Evolutionary conservation across 2,329 filamentous ascomycete genomes (phyloP).

Genomic region (Fusarium oxysporum): DNA sequence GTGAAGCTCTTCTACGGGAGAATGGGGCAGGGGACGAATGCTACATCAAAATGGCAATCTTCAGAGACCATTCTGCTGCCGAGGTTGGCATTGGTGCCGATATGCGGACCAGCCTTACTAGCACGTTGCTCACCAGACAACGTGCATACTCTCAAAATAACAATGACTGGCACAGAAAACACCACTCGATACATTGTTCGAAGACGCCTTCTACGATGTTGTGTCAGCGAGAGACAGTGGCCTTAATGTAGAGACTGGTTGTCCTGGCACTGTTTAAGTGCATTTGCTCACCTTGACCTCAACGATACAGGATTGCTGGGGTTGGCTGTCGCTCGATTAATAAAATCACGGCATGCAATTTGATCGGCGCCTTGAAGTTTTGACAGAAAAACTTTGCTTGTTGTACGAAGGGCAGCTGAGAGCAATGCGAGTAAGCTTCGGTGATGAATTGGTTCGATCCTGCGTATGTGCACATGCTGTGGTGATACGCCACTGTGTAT

Average conservation of each 20-base stretch:
- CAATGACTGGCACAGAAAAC: not conserved
- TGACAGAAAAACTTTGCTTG: not conserved
- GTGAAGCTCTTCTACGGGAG: not conserved
- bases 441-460: not conserved
- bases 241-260: not conserved
- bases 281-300: not conserved
- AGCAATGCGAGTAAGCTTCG: not conserved
- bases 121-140: not conserved
- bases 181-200: not conserved
- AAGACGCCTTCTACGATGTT: not conserved
- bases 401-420: not conserved
- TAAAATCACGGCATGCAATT: not conserved
- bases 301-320: not conserved
- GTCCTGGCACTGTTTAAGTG: not conserved
- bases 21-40: not conserved
- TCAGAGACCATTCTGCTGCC: not conserved
- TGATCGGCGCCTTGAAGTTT: not conserved
- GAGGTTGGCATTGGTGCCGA: not conserved
- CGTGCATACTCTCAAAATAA: not conserved
- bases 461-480: not conserved
- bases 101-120: not conserved
- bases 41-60: not conserved
- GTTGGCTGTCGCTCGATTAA: not conserved
- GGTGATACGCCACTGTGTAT: not conserved
- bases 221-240: not conserved